Evolutionary conservation across 2,329 filamentous ascomycete species (phyloP), one percentile per base, ranked within the genome.

Genomic region (Elsinoe fawcettii): DNA sequence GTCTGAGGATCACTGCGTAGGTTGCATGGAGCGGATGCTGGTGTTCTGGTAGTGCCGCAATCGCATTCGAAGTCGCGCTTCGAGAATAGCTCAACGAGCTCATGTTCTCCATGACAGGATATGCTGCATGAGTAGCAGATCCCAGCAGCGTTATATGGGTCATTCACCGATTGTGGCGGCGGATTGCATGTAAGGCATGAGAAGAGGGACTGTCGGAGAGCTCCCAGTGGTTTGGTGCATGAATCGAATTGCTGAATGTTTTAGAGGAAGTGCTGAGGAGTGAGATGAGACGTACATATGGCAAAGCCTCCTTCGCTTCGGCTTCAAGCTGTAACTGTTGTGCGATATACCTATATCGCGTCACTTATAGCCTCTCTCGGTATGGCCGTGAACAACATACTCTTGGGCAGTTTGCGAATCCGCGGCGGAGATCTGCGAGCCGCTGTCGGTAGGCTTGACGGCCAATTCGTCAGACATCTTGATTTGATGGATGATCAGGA

Each of bases 121-220:
- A 99, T 90, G 5, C 92, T 96, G 75, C 93, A 99, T 20, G 91
- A 88, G 67, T 99, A 99, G 77, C 93, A 99, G 58, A 99, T 83
- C 23, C 88, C 93, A 2, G 92, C 93, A 5, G 86, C 78, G 6
- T 76, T 81, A 69, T 86, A 88, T 0, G 84, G 75, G 51, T 85
- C 83, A 43, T 80, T 75, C 1, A 79, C 68, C 44, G 81, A 80
- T 2, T 77, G 66, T 1, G 90, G 87, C 7, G 88, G 82, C 7
- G 93, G 90, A 61, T 90, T 95, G 76, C 93, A 99, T 9, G 92
- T 97, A 46, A 97, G 74, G 65, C 93, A 99, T 43, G 93, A 89
- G 66, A 95, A 99, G 18, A 97, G 81, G 46, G 80, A 87, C 71
- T 99, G 93, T 55, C 90, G 86, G 14, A 99, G 77, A 6, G 90